Base-by-base conservation (phyloP, 805 yeast species). In the Tetrapisispora pingtungensis region DNA sequence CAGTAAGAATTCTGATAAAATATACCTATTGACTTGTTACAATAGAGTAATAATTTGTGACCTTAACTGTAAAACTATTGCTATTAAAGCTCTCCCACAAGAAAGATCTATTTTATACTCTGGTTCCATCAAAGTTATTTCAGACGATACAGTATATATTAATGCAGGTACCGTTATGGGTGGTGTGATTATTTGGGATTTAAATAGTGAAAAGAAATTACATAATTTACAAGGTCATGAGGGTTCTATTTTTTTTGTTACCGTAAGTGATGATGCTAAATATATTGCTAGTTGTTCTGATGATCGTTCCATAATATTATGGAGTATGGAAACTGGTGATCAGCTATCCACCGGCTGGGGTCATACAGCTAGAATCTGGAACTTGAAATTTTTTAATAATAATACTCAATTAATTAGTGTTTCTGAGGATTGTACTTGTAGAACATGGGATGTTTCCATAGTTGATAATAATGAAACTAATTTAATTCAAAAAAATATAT, bases 131-230 rank as follows among this genome's bases (percentile, higher is more conserved):
- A 71, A 70, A 43, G 73, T 73, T 0, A 51, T 74, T 15, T 46
- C 61, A 3, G 58, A 62, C 12, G 69, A 65, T 6, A 60, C 63
- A 32, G 74, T 81, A 0, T 58, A 74, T 4, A 71, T 87, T 13
- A 87, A 87, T 24, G 89, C 96, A 0, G 98, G 98, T 20, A 90
- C 98, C 0, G 97, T 90, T 2, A 80, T 89, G 80, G 81, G 81
- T 40, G 96, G 97, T 13, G 80, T 86, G 1, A 66, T 84, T 3
- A 67, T 88, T 1, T 90, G 97, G 97, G 78, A 78, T 39, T 56
- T 78, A 20, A 59, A 61, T 33, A 52, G 64, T 3, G 62, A 64
- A 30, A 58, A 66, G 27, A 66, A 81, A 8, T 20, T 77, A 3
- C 77, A 79, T 52, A 73, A 72, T 32, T 67, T 90, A 42, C 72